Evolutionary conservation across 176 grass and related monocot species (phyloP), one percentile per base, ranked within the genome.

Genomic region (Olyra latifolia): DNA sequence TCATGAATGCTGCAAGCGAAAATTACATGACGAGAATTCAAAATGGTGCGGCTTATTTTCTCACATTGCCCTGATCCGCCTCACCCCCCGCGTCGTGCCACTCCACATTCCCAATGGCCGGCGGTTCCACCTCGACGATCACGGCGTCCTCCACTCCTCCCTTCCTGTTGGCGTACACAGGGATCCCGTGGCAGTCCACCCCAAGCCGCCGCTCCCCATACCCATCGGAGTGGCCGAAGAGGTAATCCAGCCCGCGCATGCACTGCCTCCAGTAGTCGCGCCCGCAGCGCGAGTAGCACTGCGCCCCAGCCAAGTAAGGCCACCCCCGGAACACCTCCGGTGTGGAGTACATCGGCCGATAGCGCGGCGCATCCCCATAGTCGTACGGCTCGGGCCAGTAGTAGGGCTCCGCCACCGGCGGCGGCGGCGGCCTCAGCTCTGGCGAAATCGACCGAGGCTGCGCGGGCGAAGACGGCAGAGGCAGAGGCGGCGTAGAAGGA

Each of bases 141-240:
- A 98, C 42, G 23, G 88, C n/a, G 44, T 89, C 83, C 15, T 82
- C 71, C 5, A 79, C 45, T 15, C 12, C 76, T 2, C 65, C 84
- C 70, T 89, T 94, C 75, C 66, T 93, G 92, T 86, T 95, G 52
- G 92, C 96, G 74, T 98, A 98, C 2, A 98, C 79, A 1, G 92
- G 92, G 35, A 90, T 71, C 5, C 90, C 92, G 74, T 86, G 69
- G 61, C 54, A 82, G 67, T 95, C 92, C 6, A 35, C 23, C 54
- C 96, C 90, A 8, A 88, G 81, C 47, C 70, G 71, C 0, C 90
- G 89, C 88, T 98, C 92, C 28, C 92, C 96, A 53, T 95, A 98
- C 7, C 96, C 96, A 41, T 98, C 78, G 16, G 84, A 14, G 84
- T 98, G 96, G 24, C 92, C 92, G 60, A 98, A 98, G 41, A 98